A percentile compares a stretch with the other conserved stretches of the same genome.
phyloP scores from a whole-genome alignment of 768 basidiomycete genomes.

The Rhizopogon sp. region DNA sequence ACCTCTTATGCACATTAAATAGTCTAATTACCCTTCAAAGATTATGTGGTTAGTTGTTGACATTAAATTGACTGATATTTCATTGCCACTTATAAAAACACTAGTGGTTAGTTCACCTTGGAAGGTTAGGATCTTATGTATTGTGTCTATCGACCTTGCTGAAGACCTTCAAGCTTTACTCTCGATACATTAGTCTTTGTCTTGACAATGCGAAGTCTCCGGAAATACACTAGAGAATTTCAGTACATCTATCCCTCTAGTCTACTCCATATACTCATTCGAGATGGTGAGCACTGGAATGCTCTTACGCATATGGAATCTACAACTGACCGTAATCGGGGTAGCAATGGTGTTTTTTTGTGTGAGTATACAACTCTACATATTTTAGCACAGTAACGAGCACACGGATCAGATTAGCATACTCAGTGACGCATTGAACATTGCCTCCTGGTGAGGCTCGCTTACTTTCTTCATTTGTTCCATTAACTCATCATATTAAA shows the following conservation, averaged over 20 bases:
- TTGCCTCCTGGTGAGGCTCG: constrained; percentile 3
- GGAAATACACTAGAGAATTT: neutral
- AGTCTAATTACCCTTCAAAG: neutral
- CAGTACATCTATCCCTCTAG: neutral
- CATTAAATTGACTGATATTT: neutral
- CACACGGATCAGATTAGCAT: constrained; percentile 1
- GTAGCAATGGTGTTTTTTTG: constrained; percentile 5
- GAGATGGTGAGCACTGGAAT: constrained; percentile 15
- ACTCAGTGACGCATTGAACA: neutral
- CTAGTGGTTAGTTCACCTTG: constrained; percentile 5
- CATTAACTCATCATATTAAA: neutral
- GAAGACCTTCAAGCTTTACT: constrained; percentile 6
- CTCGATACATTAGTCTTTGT: constrained; percentile 12
- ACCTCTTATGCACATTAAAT: neutral
- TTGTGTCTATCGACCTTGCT: neutral
- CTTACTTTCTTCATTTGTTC: too few relatives aligned
- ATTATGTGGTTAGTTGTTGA: neutral
- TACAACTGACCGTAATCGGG: neutral
- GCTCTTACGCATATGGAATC: neutral
- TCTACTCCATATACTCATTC: constrained; percentile 13
- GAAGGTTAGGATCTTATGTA: neutral
- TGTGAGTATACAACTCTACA: neutral
- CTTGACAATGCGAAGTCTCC: constrained; percentile 3
- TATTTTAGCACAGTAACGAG: too few relatives aligned
- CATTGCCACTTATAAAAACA: neutral